Evolutionary conservation across 306 rosid genomes (phyloP), one percentile per base, ranked within the genome.

Genomic region (Cucurbita moschata): DNA sequence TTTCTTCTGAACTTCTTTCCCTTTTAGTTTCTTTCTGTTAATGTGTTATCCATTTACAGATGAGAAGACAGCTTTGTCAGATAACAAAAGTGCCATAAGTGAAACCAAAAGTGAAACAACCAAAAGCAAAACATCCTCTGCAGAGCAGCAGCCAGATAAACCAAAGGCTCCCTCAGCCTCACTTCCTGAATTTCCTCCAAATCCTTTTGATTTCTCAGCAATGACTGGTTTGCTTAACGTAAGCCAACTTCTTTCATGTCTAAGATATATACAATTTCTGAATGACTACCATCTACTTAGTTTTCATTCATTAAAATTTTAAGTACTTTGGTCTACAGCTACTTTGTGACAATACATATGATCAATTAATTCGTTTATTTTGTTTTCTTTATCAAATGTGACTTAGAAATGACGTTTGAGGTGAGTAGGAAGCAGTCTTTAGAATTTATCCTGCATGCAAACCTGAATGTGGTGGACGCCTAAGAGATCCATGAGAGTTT

Each of bases 151-250:
- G 63, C 68, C 90, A 0, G 87, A 80, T 76, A 84, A 76, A 62
- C 63, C 66, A 71, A 79, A 80, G 44, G 54, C 87, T 15, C 2
- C 85, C 53, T 53, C 96, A 82, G 80, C 84, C 49, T 53, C 96
- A 83, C 80, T 84, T 53, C 84, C 87, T 18, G 88, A 82, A 21
- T 42, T 86, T 73, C 83, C 92, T 42, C 40, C 83, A 61, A 89
- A 91, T 80, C 96, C 97, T 76, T 95, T 95, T 79, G 99, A 95
- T 85, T 95, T 95, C 81, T 91, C 97, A 13, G 93, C 88, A 21
- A 95, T 95, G 97, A 79, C 81, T 77, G 96, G 99, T 75, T 86
- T 95, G 82, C 97, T 95, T 77, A 95, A 89, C 87, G 99, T 95
- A 88, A 42, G 80, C 54, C 54, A 12, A 26, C 67, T 60, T 42